These are phyloP conservation scores for Citrus sp. DNA, from an alignment of 345 rosid genomes.

Conservation along the genomic window DNA sequence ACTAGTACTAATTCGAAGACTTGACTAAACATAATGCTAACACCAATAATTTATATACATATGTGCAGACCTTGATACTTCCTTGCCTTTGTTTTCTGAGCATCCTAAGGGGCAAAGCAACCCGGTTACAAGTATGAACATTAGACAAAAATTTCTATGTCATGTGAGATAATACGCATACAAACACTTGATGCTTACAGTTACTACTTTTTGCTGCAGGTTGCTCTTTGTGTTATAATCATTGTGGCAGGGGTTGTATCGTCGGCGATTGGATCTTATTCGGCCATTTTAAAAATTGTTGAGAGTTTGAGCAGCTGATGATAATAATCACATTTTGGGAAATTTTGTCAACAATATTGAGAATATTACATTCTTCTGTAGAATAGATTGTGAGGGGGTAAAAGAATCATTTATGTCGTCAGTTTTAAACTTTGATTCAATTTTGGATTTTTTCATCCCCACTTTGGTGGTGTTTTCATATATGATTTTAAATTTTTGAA, in stretches of 20 bases:
- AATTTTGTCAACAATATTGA: neutral
- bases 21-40: neutral
- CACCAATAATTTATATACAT: neutral
- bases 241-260: constrained; percentile 67
- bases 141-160: neutral
- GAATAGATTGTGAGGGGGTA: neutral
- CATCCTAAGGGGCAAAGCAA: constrained; percentile 57
- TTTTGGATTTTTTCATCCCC: neutral
- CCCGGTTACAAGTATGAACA: constrained; percentile 49
- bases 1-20: too few relatives aligned
- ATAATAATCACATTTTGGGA: neutral
- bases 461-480: neutral
- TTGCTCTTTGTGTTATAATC: constrained; percentile 44
- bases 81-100: constrained; percentile 90
- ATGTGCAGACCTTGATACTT: constrained; percentile 78
- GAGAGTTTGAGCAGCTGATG: constrained; percentile 43
- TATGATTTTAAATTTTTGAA: neutral
- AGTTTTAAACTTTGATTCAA: neutral
- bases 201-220: constrained; percentile 28
- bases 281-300: constrained; percentile 64
- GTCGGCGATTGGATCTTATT: constrained; percentile 62
- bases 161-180: neutral
- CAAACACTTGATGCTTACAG: neutral
- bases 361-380: neutral
- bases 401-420: neutral